A percentile compares a stretch with the other conserved stretches of the same genome.
phyloP scores from a whole-genome alignment of 1,284 basidiomycete species.

The Malassezia obtusa region DNA sequence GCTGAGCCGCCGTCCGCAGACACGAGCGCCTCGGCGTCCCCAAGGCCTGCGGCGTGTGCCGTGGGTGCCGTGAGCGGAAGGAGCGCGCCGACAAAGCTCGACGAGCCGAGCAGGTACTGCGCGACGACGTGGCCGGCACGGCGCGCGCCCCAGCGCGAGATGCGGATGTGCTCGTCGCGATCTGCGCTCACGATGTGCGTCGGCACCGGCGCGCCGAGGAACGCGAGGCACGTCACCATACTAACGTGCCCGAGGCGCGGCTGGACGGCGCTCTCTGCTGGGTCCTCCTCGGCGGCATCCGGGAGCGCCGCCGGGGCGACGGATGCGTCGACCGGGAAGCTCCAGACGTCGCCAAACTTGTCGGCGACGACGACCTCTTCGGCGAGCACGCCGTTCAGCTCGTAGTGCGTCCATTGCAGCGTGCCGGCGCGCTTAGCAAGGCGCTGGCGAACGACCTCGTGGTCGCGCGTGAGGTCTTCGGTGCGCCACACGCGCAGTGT shows the following conservation, averaged over 20 bases:
- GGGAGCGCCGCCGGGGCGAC: neutral
- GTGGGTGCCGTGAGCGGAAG: constrained; percentile 7
- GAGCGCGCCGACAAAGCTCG: constrained; percentile 31
- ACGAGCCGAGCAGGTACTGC: constrained; percentile 33
- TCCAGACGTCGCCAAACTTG: constrained; percentile 38
- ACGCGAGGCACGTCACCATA: constrained; percentile 34
- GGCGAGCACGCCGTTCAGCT: constrained; percentile 5
- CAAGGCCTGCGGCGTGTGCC: neutral
- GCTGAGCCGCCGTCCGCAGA: constrained; percentile 32
- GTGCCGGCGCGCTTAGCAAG: constrained; percentile 38
- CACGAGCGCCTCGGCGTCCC: constrained; percentile 18
- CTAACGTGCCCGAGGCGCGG: constrained; percentile 39
- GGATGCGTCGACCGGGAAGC: constrained; percentile 1
- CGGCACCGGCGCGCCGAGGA: constrained; percentile 21
- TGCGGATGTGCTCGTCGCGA: constrained; percentile 46
- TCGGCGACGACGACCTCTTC: constrained; percentile 33
- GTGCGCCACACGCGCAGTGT: constrained; percentile 32
- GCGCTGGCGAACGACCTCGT: constrained; percentile 28
- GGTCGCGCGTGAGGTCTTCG: constrained; percentile 12
- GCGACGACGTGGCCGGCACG: constrained; percentile 33
- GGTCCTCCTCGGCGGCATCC: constrained; percentile 15
- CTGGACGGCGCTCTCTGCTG: constrained; percentile 25
- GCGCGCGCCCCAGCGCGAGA: constrained; percentile 38
- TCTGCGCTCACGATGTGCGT: constrained; percentile 31
- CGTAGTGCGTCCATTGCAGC: constrained; percentile 25